Conservation (phyloP, 306 rosid species). For the Fragaria ananassa region DNA sequence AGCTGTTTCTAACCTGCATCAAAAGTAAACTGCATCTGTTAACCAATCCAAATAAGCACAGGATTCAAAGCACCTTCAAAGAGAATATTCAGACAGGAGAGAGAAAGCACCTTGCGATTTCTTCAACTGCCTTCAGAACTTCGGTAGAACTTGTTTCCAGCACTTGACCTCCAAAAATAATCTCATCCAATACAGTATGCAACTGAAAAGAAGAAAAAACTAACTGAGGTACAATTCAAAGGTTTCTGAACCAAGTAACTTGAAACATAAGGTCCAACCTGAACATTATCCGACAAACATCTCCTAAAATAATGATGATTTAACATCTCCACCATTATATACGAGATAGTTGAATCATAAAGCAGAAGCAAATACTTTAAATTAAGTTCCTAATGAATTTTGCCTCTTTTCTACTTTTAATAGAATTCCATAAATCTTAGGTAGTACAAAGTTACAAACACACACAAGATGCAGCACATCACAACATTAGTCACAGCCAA, state of each 20-base stretch:
- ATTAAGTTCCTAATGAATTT: not conserved
- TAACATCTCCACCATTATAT: not conserved
- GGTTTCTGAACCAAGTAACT: not conserved
- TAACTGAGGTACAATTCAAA: not conserved
- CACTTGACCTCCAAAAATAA: slow-evolving; percentile 86
- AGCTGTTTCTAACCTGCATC: slow-evolving; percentile 70
- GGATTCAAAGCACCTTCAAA: not conserved
- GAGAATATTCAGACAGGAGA: not conserved
- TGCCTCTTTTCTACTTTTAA: not conserved
- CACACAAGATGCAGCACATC: not conserved
- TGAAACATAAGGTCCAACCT: not conserved
- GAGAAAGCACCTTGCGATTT: slow-evolving; percentile 65
- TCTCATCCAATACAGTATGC: slow-evolving; percentile 81
- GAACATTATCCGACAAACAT: not conserved
- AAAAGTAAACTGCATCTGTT: not conserved
- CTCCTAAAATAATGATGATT: not conserved
- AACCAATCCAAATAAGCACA: not conserved
- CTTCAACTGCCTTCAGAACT: slow-evolving; percentile 83
- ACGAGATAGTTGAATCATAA: not conserved
- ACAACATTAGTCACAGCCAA: slow-evolving; percentile 11
- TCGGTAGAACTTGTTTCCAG: slow-evolving; percentile 85
- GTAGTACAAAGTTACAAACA: not conserved
- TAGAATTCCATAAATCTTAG: not conserved
- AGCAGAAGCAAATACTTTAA: slow-evolving; percentile 1
- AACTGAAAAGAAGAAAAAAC: slow-evolving; percentile 46